phyloP scores from a whole-genome alignment of 2,329 filamentous ascomycete genomes.

The Fusarium bulbicola region DNA sequence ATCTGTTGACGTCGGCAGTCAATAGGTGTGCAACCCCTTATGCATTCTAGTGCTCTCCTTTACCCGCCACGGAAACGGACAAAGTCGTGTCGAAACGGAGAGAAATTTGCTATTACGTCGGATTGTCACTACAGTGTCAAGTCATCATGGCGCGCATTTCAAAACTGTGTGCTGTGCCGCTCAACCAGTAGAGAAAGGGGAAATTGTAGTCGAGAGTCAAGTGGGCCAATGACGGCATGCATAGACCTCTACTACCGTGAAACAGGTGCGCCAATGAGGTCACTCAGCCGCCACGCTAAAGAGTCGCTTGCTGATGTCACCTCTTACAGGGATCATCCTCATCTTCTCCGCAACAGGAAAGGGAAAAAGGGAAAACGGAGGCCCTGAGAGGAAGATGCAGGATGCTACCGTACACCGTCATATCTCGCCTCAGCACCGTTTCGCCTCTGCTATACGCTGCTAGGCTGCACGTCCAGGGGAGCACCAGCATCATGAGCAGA shows the following conservation, averaged over 20 bases:
- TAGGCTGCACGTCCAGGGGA: conserved; percentile 5
- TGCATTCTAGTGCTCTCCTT: background rate
- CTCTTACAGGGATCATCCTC: background rate
- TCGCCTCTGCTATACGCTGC: conserved; percentile 9
- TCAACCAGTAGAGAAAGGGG: conserved; percentile 18
- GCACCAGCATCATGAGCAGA: conserved; percentile 20
- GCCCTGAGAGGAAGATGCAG: background rate
- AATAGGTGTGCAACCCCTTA: background rate
- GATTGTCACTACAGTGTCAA: conserved; percentile 16
- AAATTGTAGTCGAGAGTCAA: conserved; percentile 4
- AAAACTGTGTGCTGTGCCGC: conserved; percentile 14
- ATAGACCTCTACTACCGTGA: background rate
- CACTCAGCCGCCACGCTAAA: conserved; percentile 30
- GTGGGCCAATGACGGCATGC: conserved; percentile 41
- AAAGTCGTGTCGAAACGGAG: conserved; percentile 29
- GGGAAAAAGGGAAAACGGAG: conserved; percentile 6
- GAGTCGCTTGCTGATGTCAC: conserved; percentile 39
- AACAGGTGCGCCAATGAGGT: conserved; percentile 37
- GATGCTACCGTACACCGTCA: conserved; percentile 31
- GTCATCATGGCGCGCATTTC: background rate
- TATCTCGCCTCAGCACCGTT: conserved; percentile 30
- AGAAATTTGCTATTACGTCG: conserved; percentile 26
- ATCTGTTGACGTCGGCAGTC: conserved; percentile 24
- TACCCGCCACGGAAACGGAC: conserved; percentile 27
- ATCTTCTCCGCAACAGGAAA: background rate